phyloP scores from a whole-genome alignment of 2,329 filamentous ascomycete species.

The Aspergillus brunneoviolaceus region DNA sequence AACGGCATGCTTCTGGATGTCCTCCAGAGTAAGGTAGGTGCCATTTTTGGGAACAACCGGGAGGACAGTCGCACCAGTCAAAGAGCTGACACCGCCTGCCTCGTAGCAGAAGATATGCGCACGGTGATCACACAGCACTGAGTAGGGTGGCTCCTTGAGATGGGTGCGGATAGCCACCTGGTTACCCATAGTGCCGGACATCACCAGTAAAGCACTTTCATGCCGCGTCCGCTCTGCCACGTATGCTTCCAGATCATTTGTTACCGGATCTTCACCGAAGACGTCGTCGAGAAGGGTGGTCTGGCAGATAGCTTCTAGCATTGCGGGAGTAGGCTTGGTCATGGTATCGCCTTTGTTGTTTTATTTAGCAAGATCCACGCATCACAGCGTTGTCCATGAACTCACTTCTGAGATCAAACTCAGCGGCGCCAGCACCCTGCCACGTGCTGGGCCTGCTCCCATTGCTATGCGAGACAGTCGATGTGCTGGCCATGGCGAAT shows the following conservation, averaged over 20 bases:
- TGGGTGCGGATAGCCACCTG: constrained; percentile 79
- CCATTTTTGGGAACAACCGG: constrained; percentile 69
- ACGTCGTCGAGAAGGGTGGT: constrained; percentile 82
- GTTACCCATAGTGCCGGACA: constrained; percentile 94
- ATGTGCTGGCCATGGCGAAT: constrained; percentile 23
- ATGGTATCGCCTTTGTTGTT: constrained; percentile 60
- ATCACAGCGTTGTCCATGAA: neutral
- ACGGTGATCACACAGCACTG: constrained; percentile 74
- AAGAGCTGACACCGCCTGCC: constrained; percentile 65
- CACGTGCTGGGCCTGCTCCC: constrained; percentile 32
- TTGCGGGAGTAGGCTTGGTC: constrained; percentile 74
- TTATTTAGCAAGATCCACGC: constrained; percentile 2
- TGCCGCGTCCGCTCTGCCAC: constrained; percentile 73
- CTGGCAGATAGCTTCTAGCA: constrained; percentile 75
- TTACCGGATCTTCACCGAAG: constrained; percentile 75
- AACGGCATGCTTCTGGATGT: constrained; percentile 66
- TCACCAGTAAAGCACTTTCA: constrained; percentile 73
- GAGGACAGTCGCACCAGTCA: constrained; percentile 70
- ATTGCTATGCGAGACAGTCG: constrained; percentile 16
- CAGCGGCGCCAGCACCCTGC: constrained; percentile 52
- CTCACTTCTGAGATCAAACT: constrained; percentile 57
- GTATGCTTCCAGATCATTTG: constrained; percentile 70
- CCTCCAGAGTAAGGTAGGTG: constrained; percentile 71
- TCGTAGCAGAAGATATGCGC: constrained; percentile 71
- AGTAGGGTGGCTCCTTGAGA: constrained; percentile 75